Percentiles rank a stretch among this genome's conserved stretches.
Conservation (phyloP, 192 early-diverging fungal genomes). For the Cetraspora pellucida region DNA sequence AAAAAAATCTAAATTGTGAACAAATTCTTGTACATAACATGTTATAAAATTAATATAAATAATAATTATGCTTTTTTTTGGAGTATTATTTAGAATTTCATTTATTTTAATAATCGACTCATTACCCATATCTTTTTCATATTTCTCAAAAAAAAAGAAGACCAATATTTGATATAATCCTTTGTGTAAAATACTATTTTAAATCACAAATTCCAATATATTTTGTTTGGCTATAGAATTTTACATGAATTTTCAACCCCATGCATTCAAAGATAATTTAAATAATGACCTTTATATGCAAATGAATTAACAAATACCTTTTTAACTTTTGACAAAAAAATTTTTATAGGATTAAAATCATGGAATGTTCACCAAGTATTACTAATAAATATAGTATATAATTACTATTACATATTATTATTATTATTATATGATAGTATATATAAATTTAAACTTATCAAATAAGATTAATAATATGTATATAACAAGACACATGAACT, state of each 20-base stretch:
- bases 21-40: no score
- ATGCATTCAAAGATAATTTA: constrained; percentile 1
- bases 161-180: constrained; percentile 2
- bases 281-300: not conserved
- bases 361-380: not conserved
- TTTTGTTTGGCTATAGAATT: not conserved
- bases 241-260: constrained; percentile 5
- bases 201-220: no score
- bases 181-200: no score
- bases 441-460: not conserved
- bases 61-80: no score
- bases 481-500: not conserved
- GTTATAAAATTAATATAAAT: no score
- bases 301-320: not conserved
- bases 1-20: constrained; percentile 2
- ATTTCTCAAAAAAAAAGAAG: constrained; percentile 1
- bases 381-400: not conserved
- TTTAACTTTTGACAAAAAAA: not conserved
- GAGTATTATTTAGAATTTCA: no score
- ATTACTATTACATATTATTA: no score
- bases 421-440: not conserved
- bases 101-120: no score
- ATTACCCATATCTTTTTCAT: constrained; percentile 6
- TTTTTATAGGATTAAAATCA: not conserved
- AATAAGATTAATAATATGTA: not conserved